Evolutionary conservation across 2,329 filamentous ascomycete genomes (phyloP).

Genomic region (Lasiodiplodia citricola): DNA sequence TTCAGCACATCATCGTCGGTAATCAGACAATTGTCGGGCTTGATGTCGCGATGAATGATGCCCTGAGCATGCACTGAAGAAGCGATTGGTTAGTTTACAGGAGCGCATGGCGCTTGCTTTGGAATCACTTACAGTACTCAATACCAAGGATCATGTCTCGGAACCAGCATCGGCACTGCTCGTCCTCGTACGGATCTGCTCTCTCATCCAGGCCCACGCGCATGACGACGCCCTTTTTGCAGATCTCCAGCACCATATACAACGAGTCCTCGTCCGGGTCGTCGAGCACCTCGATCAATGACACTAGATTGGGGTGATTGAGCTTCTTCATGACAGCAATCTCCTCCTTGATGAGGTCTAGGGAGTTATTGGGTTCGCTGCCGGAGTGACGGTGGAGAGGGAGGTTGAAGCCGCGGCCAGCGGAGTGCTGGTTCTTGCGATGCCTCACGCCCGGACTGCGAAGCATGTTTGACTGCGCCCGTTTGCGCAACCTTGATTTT

Average conservation of each 20-base stretch:
- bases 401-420: constrained; percentile 65
- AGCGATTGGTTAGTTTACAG: not conserved
- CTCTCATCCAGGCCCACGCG: constrained; percentile 86
- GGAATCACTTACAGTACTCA: constrained; percentile 73
- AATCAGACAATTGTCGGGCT: constrained; percentile 92
- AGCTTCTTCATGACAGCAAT: constrained; percentile 99
- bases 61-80: constrained; percentile 83
- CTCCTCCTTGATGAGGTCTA: constrained; percentile 91
- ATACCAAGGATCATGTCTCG: constrained; percentile 93
- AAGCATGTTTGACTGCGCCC: constrained; percentile 87
- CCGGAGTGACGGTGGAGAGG: constrained; percentile 66
- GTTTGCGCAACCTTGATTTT: constrained; percentile 85
- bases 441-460: constrained; percentile 63
- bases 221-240: constrained; percentile 97
- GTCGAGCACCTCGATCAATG: constrained; percentile 90
- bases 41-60: constrained; percentile 95
- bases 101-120: not conserved
- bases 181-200: constrained; percentile 80
- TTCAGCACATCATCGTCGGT: constrained; percentile 94
- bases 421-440: constrained; percentile 58
- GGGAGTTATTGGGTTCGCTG: constrained; percentile 67
- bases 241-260: constrained; percentile 99
- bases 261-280: constrained; percentile 94
- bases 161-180: constrained; percentile 89
- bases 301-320: constrained; percentile 91